Base-by-base conservation (phyloP, 495 filamentous ascomycete species). In the Sporormia fimetaria region DNA sequence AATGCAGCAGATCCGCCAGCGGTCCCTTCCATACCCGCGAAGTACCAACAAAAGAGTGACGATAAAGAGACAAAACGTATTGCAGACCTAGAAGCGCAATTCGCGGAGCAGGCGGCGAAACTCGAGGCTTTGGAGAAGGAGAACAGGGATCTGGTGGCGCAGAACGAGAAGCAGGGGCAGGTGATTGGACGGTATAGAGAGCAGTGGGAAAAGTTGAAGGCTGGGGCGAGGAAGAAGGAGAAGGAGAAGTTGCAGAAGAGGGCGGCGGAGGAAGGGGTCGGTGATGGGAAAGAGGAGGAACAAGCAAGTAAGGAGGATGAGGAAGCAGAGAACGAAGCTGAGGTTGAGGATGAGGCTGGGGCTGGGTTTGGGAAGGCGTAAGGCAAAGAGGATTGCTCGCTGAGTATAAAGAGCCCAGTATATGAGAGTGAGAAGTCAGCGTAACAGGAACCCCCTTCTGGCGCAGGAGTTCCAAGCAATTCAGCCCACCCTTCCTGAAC, bases 191-290 rank as follows among this genome's bases (percentile, higher is more conserved):
- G n/a, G n/a, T n/a, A 15, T 39, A 27, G 44, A 47, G 33, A 40
- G 17, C n/a, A 33, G 25, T 27, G 21, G 78, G 79, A 87, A 57
- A 78, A 78, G 58, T 63, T 93, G 50, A 87, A 46, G 27, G 34
- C 36, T 25, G 40, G 40, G 21, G 46, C 9, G 39, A 21, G 21
- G 27, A 20, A 30, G 33, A 36, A 16, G 14, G 18, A 27, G 23
- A 23, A 44, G 33, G 26, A 37, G 14, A 23, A 17, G n/a, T 32
- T 11, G 11, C 17, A 20, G 33, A 24, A 36, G 15, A 22, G 14
- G 6, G 32, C 8, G 11, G 33, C 2, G 14, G 33, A 45, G 23
- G 42, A 12, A 15, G 29, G 11, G 12, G 17, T 11, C 15, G 21
- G 21, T 2, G 34, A 21, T 27, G 44, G 16, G 40, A 34, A 44